Evolutionary conservation across 2,329 filamentous ascomycete species (phyloP), one percentile per base, ranked within the genome.

Genomic region (Sarocladium brachiariae): DNA sequence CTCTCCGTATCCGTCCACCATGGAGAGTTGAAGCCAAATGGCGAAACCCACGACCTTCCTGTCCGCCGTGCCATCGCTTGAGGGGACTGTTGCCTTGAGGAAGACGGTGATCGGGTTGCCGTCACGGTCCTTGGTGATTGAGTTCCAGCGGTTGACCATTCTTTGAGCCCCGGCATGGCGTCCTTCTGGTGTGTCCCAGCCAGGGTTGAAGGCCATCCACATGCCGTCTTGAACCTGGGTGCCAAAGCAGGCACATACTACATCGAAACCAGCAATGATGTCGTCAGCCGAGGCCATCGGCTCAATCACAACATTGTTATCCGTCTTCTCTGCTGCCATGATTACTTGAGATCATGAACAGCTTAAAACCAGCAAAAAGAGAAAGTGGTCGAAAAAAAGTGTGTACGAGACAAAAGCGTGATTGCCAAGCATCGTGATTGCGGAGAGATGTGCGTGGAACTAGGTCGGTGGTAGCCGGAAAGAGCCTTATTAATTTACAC

Each of bases 11-110:
- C 76, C 77, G 2, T 69, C 64, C 0, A 79, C 69, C 6, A 66
- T 61, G 0, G 78, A 80, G 0, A 66, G 60, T 55, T 82, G 78
- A 8, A 66, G 57, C 79, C 79, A 83, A 51, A 80, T 73, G 2
- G 78, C 76, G 24, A 76, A 53, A 14, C 78, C 79, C 9, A 66
- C 78, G n/a, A 80, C 65, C 38, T 19, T 55, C 41, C 4, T 52
- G n/a, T 27, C 52, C 5, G 49, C 19, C 11, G 24, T 5, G 2
- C 58, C 57, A 8, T 38, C 46, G 11, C 30, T 10, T 11, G 31
- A n/a, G 1, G 69, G 60, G 1, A 79, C 43, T 0, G 73, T 78
- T 2, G 77, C 78, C 53, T 80, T 80, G 53, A 81, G 65, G 53
- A 76, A 80, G 1, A 80, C 50, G 1, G 70, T 73, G 57, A 77